Evolutionary conservation across 108 stramenopile genomes (phyloP).

Genomic region (Cylindrotheca fusiformis): DNA sequence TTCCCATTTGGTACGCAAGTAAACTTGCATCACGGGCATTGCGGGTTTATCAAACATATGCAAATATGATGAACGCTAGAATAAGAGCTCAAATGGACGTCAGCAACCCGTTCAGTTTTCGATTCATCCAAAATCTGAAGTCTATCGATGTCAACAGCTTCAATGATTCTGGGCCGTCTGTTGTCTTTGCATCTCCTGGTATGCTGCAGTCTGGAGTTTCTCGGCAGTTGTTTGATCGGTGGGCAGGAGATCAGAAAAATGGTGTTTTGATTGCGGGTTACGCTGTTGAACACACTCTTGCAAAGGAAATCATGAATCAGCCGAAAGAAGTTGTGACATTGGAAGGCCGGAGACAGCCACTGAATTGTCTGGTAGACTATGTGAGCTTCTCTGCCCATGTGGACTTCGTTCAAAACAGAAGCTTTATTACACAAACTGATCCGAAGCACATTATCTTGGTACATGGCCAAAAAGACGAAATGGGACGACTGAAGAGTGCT

Average conservation of each 20-base stretch:
- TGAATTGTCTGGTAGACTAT: constrained; percentile 93
- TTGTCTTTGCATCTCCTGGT: constrained; percentile 98
- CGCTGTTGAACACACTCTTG: constrained; percentile 97
- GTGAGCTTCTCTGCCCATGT: constrained; percentile 98
- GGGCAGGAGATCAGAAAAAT: constrained; percentile 95
- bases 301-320: constrained; percentile 92
- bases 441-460: constrained; percentile 96
- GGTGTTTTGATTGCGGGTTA: constrained; percentile 98
- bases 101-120: constrained; percentile 91
- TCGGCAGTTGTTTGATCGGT: constrained; percentile 95
- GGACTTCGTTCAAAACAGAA: constrained; percentile 94
- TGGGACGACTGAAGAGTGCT: constrained; percentile 87
- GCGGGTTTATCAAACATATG: constrained; percentile 97
- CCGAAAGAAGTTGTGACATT: constrained; percentile 95
- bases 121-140: constrained; percentile 85
- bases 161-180: constrained; percentile 89
- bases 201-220: constrained; percentile 96
- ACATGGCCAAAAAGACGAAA: constrained; percentile 97
- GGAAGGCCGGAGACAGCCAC: constrained; percentile 89
- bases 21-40: constrained; percentile 91
- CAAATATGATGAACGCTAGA: constrained; percentile 98
- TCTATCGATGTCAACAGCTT: constrained; percentile 88
- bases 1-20: constrained; percentile 95
- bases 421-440: constrained; percentile 84
- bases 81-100: constrained; percentile 93